Evolutionary conservation across 257 asterid species (phyloP), one percentile per base, ranked within the genome.

Genomic region (Solanum chmielewskii): DNA sequence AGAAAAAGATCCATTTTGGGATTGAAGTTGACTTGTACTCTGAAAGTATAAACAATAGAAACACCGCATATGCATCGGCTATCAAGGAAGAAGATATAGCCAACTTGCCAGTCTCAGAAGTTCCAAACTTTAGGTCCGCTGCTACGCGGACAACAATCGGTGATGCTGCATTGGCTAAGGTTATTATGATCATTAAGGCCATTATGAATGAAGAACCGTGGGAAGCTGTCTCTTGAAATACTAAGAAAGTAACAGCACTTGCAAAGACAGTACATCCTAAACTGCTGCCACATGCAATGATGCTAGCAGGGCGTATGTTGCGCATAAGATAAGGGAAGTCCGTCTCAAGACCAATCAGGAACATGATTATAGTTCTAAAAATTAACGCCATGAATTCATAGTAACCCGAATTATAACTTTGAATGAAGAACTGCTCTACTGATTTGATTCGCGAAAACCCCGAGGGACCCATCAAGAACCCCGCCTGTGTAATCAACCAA

Each of bases 381-480:
- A 92, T 93, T 84, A 97, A 86, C 9, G 94, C 93, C 95, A 97
- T 88, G 85, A 98, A 92, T 87, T 96, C 99, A 23, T 93, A 97
- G 93, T 95, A 94, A 90, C 94, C 99, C 15, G 88, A 88, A 3
- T 93, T 91, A 16, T 93, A 91, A 80, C 90, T 91, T 86, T 90
- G 91, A 60, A 96, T 92, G 89, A 97, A 96, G 92, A 95, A 97
- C 0, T 69, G 27, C 62, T 88, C 92, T 15, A 96, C 92, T 7
- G 15, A 8, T 0, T 82, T 87, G 64, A 95, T 90, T 76, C 91
- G 94, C 16, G 99, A 96, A 77, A 97, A 88, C 41, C 98, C 93
- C 11, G 99, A 96, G 7, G 98, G 99, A 23, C 99, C 98, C 87
- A 97, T 91, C 88, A 97, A 93, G 76, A 96, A 94, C 45, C 99